Percentiles rank a stretch among this genome's conserved stretches.
Conservation (phyloP, 192 early-diverging fungal species). For the Gryganskiella cystojenkinii region DNA sequence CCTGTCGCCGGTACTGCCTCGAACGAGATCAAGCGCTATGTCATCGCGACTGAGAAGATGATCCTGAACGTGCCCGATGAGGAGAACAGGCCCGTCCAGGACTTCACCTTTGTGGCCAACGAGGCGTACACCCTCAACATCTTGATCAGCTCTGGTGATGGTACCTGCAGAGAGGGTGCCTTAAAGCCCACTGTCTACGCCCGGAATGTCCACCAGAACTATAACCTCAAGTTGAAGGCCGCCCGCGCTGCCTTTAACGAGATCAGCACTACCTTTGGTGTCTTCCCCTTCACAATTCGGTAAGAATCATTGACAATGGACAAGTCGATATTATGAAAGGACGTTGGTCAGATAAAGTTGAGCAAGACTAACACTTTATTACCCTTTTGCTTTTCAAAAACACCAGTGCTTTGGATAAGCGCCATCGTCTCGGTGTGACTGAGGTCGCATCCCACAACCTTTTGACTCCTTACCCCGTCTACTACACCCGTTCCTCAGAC, state of each 20-base stretch:
- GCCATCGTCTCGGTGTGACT: conserved; percentile 72
- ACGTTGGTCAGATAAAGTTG: no score
- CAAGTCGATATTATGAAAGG: no score
- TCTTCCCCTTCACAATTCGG: conserved; percentile 83
- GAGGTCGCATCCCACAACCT: conserved; percentile 73
- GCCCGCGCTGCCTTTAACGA: conserved; percentile 71
- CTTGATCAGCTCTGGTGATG: conserved; percentile 73
- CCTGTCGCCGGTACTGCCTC: conserved; percentile 77
- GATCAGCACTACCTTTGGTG: conserved; percentile 68
- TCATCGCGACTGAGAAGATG: conserved; percentile 70
- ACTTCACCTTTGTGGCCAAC: conserved; percentile 76
- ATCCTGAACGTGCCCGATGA: conserved; percentile 68
- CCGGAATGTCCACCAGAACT: conserved; percentile 78
- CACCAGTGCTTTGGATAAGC: conserved; percentile 55
- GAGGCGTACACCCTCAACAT: conserved; percentile 81
- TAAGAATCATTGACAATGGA: no score
- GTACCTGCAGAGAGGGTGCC: conserved; percentile 59
- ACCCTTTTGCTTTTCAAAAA: no score
- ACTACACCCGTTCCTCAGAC: conserved; percentile 60
- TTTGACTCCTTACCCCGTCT: conserved; percentile 71
- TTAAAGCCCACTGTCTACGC: conserved; percentile 71
- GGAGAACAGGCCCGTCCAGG: conserved; percentile 63
- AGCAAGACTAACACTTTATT: not conserved
- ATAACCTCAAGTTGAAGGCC: conserved; percentile 77
- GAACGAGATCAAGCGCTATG: conserved; percentile 79